These are phyloP conservation scores for Geosmithia flava DNA, from an alignment of 2,329 filamentous ascomycete genomes.

Conservation along the genomic window DNA sequence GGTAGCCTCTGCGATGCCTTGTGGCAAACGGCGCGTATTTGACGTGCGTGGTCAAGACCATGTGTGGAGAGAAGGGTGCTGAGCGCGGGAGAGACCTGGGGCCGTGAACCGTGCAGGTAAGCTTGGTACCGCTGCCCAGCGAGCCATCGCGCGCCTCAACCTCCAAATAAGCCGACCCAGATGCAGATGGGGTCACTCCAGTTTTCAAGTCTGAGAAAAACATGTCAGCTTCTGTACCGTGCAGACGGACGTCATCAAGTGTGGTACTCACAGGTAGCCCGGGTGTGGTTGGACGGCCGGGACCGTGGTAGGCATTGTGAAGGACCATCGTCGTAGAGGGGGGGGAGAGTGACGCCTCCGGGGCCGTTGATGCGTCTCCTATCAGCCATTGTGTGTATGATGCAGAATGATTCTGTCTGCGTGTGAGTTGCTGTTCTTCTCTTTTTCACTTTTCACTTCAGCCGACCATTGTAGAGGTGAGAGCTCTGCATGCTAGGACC, in stretches of 20 bases:
- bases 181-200: slow-evolving; percentile 83
- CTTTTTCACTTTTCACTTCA: background rate
- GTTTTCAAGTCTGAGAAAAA: slow-evolving; percentile 69
- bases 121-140: slow-evolving; percentile 61
- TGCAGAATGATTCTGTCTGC: background rate
- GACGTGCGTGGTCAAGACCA: slow-evolving; percentile 84
- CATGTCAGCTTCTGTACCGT: slow-evolving; percentile 2
- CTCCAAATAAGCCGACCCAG: slow-evolving; percentile 81
- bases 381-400: slow-evolving; percentile 52
- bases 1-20: slow-evolving; percentile 67
- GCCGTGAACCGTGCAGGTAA: slow-evolving; percentile 87
- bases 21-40: slow-evolving; percentile 96
- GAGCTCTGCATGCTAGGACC: background rate
- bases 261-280: slow-evolving; percentile 36
- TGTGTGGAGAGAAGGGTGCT: slow-evolving; percentile 81
- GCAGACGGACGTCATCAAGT: background rate
- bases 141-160: slow-evolving; percentile 37
- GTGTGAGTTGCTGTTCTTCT: background rate
- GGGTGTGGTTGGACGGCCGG: slow-evolving; percentile 52
- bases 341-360: slow-evolving; percentile 60
- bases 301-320: slow-evolving; percentile 31
- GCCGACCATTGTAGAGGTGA: background rate
- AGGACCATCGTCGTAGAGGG: slow-evolving; percentile 49
- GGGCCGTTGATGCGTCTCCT: slow-evolving; percentile 86
- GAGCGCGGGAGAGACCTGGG: slow-evolving; percentile 83